Conservation (phyloP, 202 grass and related monocot genomes). For the Bolboschoenoplectus hybrid region DNA sequence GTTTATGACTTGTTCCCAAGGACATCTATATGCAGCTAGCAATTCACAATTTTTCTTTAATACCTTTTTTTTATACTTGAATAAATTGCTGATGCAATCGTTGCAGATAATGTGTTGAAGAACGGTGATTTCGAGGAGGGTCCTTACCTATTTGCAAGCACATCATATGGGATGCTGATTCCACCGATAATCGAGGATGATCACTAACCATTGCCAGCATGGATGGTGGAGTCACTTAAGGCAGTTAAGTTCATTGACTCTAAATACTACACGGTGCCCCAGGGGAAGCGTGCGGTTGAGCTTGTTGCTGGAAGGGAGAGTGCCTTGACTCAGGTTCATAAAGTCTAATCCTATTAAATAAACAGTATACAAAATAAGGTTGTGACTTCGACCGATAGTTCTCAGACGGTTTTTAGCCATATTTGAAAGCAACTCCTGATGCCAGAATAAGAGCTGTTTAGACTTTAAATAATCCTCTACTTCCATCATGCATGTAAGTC, state of each 20-base stretch:
- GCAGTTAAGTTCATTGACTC: not conserved
- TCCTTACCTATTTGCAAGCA: not conserved
- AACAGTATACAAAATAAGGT: not conserved
- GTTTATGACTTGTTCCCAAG: not conserved
- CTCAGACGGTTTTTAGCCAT: not conserved
- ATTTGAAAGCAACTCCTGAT: conserved; percentile 9
- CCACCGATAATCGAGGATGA: not conserved
- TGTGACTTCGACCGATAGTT: not conserved
- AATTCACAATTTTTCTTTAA: no score
- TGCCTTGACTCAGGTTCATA: conserved; percentile 62
- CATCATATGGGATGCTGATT: not conserved
- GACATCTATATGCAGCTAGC: not conserved
- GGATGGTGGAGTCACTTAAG: not conserved
- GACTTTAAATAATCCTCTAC: not conserved
- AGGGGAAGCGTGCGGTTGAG: conserved; percentile 62
- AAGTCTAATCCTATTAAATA: not conserved
- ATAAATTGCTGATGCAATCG: not conserved
- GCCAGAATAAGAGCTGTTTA: not conserved
- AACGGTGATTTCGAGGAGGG: not conserved
- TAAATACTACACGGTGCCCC: conserved; percentile 60
- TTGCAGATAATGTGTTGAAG: not conserved
- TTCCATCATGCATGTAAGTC: not conserved
- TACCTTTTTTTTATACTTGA: not conserved
- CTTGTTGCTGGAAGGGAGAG: conserved; percentile 73
- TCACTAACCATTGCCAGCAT: not conserved